Conservation (phyloP, 2,329 filamentous ascomycete genomes). For the Pestalotiopsis sp. region DNA sequence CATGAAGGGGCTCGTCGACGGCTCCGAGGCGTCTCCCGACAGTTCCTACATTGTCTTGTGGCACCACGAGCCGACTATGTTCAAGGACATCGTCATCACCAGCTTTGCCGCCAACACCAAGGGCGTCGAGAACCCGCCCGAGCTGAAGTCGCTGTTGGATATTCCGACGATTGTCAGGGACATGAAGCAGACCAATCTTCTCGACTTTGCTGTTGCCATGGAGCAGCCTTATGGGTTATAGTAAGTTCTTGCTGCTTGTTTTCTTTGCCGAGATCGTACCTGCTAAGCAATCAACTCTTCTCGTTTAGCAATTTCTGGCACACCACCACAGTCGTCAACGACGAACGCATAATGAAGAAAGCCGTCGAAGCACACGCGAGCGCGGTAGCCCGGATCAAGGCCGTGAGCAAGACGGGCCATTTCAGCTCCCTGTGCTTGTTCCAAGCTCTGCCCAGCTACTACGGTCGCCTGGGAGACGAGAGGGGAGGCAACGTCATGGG, state of each 20-base stretch:
- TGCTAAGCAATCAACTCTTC: background rate
- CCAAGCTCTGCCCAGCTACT: constrained; percentile 42
- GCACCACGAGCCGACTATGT: constrained; percentile 5
- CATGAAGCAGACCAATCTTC: constrained; percentile 8
- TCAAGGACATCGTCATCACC: constrained; percentile 7
- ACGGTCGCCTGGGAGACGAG: constrained; percentile 36
- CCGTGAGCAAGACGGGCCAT: constrained; percentile 35
- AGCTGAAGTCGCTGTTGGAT: constrained; percentile 2
- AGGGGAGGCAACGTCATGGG: constrained; percentile 33
- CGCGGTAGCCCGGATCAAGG: constrained; percentile 19
- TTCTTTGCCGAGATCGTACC: background rate
- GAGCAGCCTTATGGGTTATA: constrained; percentile 1
- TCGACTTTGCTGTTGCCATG: constrained; percentile 10
- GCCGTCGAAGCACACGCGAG: constrained; percentile 27
- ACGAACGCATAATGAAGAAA: constrained; percentile 32
- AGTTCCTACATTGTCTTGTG: constrained; percentile 13
- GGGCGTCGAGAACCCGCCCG: constrained; percentile 8
- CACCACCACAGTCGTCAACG: constrained; percentile 27
- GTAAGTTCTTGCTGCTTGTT: background rate
- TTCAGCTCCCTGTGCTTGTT: constrained; percentile 44
- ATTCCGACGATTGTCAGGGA: constrained; percentile 17
- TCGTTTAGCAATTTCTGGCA: constrained; percentile 21
- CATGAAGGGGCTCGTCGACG: too few relatives aligned
- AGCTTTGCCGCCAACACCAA: constrained; percentile 7
- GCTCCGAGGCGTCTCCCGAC: background rate